Percentiles rank a stretch among this genome's conserved stretches.
These are phyloP conservation scores for Entomortierella chlamydospora DNA, from an alignment of 192 early-diverging fungal genomes.

Conservation along the genomic window DNA sequence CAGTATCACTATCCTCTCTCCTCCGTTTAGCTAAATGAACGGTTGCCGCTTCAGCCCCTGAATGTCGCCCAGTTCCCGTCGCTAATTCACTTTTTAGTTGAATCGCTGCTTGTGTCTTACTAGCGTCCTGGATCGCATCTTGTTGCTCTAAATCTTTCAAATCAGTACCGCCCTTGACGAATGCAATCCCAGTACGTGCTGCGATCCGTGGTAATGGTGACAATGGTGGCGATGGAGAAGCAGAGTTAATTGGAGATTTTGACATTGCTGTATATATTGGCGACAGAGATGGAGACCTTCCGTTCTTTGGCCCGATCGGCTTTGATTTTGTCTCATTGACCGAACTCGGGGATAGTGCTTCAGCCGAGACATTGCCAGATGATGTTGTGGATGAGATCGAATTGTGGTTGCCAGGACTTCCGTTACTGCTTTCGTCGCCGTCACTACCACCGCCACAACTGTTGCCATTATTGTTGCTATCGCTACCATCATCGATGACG, in stretches of 20 bases:
- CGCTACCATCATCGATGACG: background rate
- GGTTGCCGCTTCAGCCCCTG: background rate
- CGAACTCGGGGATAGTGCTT: too few species aligned
- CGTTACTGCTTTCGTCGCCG: too few species aligned
- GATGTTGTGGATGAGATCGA: too few species aligned
- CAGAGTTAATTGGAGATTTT: background rate
- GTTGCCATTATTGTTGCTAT: too few species aligned
- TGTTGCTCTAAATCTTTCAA: background rate
- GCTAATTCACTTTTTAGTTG: constrained; percentile 6
- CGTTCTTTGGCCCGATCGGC: background rate
- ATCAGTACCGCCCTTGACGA: constrained; percentile 9
- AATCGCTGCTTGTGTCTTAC: background rate
- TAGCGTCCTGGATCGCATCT: background rate
- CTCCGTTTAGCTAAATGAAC: background rate
- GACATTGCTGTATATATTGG: too few species aligned
- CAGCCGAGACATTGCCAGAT: too few species aligned
- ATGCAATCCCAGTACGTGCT: constrained; percentile 1
- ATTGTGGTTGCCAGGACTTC: too few species aligned
- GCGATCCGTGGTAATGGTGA: constrained; percentile 4
- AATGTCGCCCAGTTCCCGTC: background rate
- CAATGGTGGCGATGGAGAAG: background rate
- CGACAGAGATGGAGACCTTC: background rate
- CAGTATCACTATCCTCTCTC: background rate
- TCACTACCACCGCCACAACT: too few species aligned
- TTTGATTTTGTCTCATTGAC: too few species aligned